Evolutionary conservation across 805 yeast genomes (phyloP), one percentile per base, ranked within the genome.

Genomic region (Hanseniaspora osmophila): DNA sequence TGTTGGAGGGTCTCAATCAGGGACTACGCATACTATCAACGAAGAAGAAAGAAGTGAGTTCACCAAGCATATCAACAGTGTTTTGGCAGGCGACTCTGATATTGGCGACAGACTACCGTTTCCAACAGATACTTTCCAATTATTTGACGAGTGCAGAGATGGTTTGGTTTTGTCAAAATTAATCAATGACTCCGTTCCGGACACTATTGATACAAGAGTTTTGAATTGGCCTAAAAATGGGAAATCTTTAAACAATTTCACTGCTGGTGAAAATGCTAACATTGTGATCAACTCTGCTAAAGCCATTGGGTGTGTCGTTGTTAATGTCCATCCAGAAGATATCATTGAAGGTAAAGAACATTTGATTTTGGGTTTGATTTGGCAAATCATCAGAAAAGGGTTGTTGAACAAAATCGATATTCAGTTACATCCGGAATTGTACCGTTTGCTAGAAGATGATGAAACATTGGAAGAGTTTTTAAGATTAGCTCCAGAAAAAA

Each of bases 351-450:
- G 96, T 55, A 88, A 84, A 55, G 94, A 86, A 59, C 95, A 88
- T 64, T 74, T 88, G 61, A 83, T 88, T 48, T 67, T 90, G 52
- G 97, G 97, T 46, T 71, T 88, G 52, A 81, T 88, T 54, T 88
- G 97, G 97, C 98, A 92, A 70, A 84, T 92, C 57, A 92, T 92
- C 55, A 81, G 98, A 68, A 81, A 96, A 66, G 98, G 98, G 41
- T 70, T 92, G 60, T 77, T 92, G 54, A 77, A 90, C 54, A 92
- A 92, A 67, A 92, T 92, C 61, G 98, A 92, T 64, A 92, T 92
- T 63, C 88, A 90, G 65, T 70, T 80, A 51, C 98, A 92, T 59
- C 98, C 98, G 5, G 98, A 92, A 65, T 75, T 92, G 60, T 92
- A 92, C 67, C 82, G 98, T 56, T 68, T 92, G 51, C 71, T 92